phyloP scores from a whole-genome alignment of 805 yeast species.

The Komagataella ulmi region DNA sequence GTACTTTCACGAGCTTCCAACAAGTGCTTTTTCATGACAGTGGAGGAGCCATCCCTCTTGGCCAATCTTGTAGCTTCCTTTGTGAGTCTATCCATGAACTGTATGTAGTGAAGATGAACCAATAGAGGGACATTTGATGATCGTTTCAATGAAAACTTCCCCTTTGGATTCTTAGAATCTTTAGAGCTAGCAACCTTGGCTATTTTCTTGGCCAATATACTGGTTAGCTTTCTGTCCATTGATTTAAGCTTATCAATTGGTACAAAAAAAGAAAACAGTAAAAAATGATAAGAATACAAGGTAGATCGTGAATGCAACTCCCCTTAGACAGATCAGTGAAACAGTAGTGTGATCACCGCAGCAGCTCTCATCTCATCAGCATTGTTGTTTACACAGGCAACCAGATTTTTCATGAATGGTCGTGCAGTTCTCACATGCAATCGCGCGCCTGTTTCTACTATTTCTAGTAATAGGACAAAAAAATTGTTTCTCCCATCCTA shows the following conservation, averaged over 20 bases:
- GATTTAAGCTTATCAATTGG: neutral
- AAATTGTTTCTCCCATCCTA: neutral
- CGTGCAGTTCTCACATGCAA: neutral
- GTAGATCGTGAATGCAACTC: no score
- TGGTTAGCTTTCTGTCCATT: neutral
- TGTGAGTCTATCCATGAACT: conserved; percentile 28
- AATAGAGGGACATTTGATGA: conserved; percentile 8
- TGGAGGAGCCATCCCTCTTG: conserved; percentile 25
- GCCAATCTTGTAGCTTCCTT: conserved; percentile 25
- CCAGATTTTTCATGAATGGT: neutral
- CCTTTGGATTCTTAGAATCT: neutral
- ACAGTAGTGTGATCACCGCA: neutral
- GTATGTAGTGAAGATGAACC: conserved; percentile 31
- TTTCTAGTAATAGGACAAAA: neutral
- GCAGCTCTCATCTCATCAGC: neutral
- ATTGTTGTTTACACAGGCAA: neutral
- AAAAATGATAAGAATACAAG: no score
- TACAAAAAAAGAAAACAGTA: neutral
- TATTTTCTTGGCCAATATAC: neutral
- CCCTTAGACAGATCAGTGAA: no score
- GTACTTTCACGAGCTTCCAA: conserved; percentile 19
- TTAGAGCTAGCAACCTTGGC: neutral
- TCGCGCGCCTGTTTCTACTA: neutral
- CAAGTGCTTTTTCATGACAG: conserved; percentile 27
- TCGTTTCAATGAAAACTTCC: neutral